These are phyloP conservation scores for Stemphylium beticola DNA, from an alignment of 2,329 filamentous ascomycete species.

Conservation along the genomic window DNA sequence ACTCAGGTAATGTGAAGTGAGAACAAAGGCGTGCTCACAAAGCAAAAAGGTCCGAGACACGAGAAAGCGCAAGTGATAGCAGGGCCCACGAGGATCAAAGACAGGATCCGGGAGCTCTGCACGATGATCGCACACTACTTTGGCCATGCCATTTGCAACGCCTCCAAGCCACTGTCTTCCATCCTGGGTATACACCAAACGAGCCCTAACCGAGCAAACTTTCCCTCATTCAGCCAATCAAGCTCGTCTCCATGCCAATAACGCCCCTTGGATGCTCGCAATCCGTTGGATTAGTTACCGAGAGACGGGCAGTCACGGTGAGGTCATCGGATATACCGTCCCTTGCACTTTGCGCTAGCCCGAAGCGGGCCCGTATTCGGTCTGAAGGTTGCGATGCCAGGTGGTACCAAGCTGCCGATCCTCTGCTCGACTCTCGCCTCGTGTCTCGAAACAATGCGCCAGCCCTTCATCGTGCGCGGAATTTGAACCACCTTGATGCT, in stretches of 20 bases:
- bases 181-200: constrained; percentile 3
- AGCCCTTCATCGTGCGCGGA: background rate
- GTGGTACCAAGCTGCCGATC: constrained; percentile 1
- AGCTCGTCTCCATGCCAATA: background rate
- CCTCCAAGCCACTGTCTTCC: constrained; percentile 8
- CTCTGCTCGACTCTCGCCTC: background rate
- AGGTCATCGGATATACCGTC: constrained; percentile 13
- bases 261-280: background rate
- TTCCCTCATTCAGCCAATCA: constrained; percentile 9
- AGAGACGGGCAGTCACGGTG: constrained; percentile 6
- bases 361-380: background rate
- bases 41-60: background rate
- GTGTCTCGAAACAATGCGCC: background rate
- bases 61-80: background rate
- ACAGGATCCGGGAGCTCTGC: constrained; percentile 5
- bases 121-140: constrained; percentile 13
- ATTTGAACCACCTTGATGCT: background rate
- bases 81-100: background rate
- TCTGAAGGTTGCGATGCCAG: background rate
- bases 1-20: constrained; percentile 15
- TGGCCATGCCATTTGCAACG: constrained; percentile 9
- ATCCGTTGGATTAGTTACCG: background rate
- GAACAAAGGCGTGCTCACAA: constrained; percentile 1
- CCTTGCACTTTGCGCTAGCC: constrained; percentile 3
- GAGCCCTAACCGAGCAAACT: constrained; percentile 5